Conservation (phyloP, 108 stramenopile genomes). For the Hondaea fermentalgiana region DNA sequence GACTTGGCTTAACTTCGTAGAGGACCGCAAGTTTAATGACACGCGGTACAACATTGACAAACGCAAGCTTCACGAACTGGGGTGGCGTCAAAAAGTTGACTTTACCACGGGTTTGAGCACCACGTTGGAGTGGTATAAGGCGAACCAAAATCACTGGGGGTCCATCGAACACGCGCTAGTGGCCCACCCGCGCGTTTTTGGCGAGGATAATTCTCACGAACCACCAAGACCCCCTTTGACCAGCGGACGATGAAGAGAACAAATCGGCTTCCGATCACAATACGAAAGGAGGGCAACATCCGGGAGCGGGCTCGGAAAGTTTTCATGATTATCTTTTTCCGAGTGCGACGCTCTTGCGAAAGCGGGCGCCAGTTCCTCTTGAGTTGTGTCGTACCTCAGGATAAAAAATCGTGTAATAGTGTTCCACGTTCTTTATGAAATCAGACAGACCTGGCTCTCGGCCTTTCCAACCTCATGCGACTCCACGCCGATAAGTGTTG, state of each 20-base stretch:
- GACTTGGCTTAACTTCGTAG: slow-evolving; percentile 69
- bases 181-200: slow-evolving; percentile 80
- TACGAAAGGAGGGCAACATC: too few species aligned
- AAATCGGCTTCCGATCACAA: too few species aligned
- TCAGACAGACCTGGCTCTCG: neutral
- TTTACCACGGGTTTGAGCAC: slow-evolving; percentile 86
- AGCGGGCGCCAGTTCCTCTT: too few species aligned
- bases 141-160: slow-evolving; percentile 74
- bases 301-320: too few species aligned
- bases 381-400: too few species aligned
- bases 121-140: slow-evolving; percentile 93
- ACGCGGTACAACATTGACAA: slow-evolving; percentile 94
- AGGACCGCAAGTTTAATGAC: slow-evolving; percentile 95
- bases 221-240: neutral
- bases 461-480: neutral
- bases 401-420: too few species aligned
- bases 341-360: too few species aligned
- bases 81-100: slow-evolving; percentile 80
- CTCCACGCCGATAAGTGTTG: neutral
- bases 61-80: slow-evolving; percentile 69
- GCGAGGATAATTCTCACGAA: neutral
- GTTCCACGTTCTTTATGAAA: neutral
- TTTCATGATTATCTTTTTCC: too few species aligned
- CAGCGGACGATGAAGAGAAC: too few species aligned
- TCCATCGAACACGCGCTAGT: slow-evolving; percentile 90